Percentiles rank a stretch among this genome's conserved stretches.
phyloP scores from a whole-genome alignment of 352 stramenopile species.

The Globisporangium megalacanthum region DNA sequence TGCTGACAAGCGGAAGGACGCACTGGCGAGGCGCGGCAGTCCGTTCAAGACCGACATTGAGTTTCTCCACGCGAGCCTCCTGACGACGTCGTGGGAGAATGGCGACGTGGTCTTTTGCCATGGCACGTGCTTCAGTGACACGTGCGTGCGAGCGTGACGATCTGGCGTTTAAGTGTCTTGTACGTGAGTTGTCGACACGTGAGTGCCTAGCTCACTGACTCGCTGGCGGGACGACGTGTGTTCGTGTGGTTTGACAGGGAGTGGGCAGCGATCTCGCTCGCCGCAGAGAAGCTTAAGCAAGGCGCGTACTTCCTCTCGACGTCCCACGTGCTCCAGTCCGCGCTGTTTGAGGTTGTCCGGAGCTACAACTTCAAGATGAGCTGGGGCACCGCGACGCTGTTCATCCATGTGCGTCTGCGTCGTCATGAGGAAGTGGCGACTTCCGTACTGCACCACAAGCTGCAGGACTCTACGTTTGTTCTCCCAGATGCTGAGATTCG shows the following conservation, averaged over 20 bases:
- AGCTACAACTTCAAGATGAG: constrained; percentile 73
- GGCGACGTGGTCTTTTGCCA: constrained; percentile 82
- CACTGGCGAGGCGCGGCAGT: constrained; percentile 31
- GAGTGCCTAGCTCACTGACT: neutral
- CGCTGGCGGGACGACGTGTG: neutral
- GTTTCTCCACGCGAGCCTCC: constrained; percentile 61
- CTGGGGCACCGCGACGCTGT: constrained; percentile 76
- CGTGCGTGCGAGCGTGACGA: constrained; percentile 25
- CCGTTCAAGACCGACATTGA: constrained; percentile 55
- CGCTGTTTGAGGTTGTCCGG: constrained; percentile 81
- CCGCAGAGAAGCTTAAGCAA: constrained; percentile 80
- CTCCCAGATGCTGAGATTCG: neutral
- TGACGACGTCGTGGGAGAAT: constrained; percentile 62
- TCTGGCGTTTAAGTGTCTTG: neutral
- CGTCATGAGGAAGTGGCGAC: neutral
- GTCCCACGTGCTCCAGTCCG: constrained; percentile 68
- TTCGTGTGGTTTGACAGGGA: constrained; percentile 31
- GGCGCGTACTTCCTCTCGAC: constrained; percentile 82
- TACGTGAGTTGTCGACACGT: neutral
- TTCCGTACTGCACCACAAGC: neutral
- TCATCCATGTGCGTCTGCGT: constrained; percentile 44
- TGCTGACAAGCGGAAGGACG: constrained; percentile 64
- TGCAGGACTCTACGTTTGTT: neutral
- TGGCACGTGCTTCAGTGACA: constrained; percentile 80
- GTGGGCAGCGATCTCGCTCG: constrained; percentile 73